Conservation (phyloP, 148 eudicot genomes). For the Rhododendron vialii region DNA sequence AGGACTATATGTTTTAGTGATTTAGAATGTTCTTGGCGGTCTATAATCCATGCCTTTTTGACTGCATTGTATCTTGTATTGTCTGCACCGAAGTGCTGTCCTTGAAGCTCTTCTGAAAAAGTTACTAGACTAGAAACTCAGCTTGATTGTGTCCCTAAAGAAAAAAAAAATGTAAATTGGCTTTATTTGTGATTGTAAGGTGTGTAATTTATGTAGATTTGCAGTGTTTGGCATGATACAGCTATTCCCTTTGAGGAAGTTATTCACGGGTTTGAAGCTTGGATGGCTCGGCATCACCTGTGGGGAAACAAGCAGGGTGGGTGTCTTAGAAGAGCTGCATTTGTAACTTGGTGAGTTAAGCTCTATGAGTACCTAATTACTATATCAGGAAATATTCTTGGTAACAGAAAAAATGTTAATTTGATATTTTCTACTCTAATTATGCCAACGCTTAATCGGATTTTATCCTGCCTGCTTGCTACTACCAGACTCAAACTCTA, state of each 20-base stretch:
- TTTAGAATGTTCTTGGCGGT: too few relatives aligned
- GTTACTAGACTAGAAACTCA: not conserved
- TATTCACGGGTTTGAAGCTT: conserved; percentile 78
- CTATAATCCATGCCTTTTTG: not conserved
- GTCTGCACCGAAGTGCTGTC: not conserved
- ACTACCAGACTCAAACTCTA: too few relatives aligned
- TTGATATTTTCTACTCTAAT: not conserved
- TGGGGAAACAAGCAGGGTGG: conserved; percentile 54
- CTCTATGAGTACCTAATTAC: not conserved
- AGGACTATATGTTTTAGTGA: not conserved
- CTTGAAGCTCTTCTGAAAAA: not conserved
- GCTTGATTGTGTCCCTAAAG: conserved; percentile 4
- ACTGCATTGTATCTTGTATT: not conserved
- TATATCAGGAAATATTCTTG: not conserved
- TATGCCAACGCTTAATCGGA: not conserved
- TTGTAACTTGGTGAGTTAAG: conserved; percentile 84
- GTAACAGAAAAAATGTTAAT: not conserved
- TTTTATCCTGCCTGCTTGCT: not conserved
- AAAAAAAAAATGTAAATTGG: not conserved
- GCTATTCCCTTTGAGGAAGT: conserved; percentile 82
- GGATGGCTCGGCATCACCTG: conserved; percentile 60
- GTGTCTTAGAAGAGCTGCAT: conserved; percentile 61
- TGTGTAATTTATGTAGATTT: conserved; percentile 18
- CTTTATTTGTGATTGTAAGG: not conserved
- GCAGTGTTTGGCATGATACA: conserved; percentile 99